Conservation (phyloP, 352 stramenopile species). For the Pelagophyceae sp. region DNA sequence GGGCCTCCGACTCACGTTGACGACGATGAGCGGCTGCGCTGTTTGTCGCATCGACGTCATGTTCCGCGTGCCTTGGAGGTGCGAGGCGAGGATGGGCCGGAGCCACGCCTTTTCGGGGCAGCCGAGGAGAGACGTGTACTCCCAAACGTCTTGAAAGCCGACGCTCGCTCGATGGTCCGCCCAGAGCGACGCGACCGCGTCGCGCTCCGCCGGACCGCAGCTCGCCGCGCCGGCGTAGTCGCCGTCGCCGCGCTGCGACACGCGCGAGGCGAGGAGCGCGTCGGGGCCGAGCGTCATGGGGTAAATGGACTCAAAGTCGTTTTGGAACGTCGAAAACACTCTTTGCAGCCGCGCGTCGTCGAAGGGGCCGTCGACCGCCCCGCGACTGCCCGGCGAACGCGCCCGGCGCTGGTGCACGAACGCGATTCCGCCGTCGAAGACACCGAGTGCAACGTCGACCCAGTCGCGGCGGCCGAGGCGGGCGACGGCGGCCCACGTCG, state of each 20-base stretch:
- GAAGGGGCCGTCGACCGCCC: neutral
- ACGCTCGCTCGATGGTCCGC: neutral
- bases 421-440: conserved; percentile 9
- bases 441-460: conserved; percentile 5
- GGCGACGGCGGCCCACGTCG: neutral
- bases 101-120: neutral
- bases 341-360: neutral
- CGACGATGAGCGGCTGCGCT: neutral
- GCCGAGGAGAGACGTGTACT: neutral
- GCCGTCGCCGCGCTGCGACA: neutral
- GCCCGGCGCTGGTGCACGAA: neutral
- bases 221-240: neutral
- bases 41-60: neutral
- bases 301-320: neutral
- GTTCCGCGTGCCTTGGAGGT: neutral
- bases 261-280: neutral
- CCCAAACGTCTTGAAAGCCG: neutral
- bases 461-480: neutral
- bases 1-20: too few relatives aligned
- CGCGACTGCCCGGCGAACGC: neutral
- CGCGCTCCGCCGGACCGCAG: neutral
- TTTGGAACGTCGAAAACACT: neutral
- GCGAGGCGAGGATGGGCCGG: neutral
- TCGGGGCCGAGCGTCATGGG: neutral
- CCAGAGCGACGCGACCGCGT: neutral